Evolutionary conservation across 257 asterid species (phyloP).

Genomic region (Craterostigma plantagineum): DNA sequence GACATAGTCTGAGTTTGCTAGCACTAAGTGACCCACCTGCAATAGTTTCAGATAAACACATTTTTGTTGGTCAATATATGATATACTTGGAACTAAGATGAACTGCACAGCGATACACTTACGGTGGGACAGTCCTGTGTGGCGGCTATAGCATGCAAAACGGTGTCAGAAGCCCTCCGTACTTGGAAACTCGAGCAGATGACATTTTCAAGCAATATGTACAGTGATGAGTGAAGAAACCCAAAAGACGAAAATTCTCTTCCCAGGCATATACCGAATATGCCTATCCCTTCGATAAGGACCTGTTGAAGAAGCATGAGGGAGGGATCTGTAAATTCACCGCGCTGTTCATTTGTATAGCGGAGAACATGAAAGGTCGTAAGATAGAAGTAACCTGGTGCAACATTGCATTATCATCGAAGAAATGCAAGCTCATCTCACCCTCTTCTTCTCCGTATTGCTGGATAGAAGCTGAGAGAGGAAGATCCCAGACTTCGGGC

Average conservation of each 20-base stretch:
- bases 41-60: no score
- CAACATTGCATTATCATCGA: constrained; percentile 68
- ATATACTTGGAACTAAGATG: background rate
- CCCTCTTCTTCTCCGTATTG: constrained; percentile 43
- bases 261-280: constrained; percentile 59
- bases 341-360: background rate
- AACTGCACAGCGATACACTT: constrained; percentile 23
- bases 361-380: background rate
- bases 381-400: constrained; percentile 44
- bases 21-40: constrained; percentile 92
- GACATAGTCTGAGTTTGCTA: constrained; percentile 77
- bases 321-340: background rate
- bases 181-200: constrained; percentile 76
- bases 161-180: constrained; percentile 64
- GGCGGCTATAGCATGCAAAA: constrained; percentile 45
- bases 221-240: constrained; percentile 87
- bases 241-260: constrained; percentile 63
- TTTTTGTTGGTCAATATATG: background rate
- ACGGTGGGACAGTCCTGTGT: constrained; percentile 60
- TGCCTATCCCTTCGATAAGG: constrained; percentile 73
- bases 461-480: constrained; percentile 37
- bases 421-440: constrained; percentile 39
- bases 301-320: constrained; percentile 31
- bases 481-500: constrained; percentile 88
- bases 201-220: constrained; percentile 74